Conservation (phyloP, 768 basidiomycete genomes). For the Hypholoma sublateritium region DNA sequence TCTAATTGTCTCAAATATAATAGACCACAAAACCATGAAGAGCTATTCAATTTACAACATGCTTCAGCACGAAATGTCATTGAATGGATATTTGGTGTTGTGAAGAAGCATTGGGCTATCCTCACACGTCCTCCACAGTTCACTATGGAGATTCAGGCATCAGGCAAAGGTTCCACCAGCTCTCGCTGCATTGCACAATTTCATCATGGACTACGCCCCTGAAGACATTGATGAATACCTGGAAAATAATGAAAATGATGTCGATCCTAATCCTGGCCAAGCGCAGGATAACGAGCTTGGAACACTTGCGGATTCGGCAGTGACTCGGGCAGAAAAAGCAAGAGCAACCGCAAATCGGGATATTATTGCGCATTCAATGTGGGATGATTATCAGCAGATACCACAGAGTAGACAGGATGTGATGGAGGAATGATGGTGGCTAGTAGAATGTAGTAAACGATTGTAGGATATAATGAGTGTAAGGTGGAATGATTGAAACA, state of each 20-base stretch:
- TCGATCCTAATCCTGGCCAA: slow-evolving; percentile 9
- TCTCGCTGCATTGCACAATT: slow-evolving; percentile 26
- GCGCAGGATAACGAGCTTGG: slow-evolving; percentile 10
- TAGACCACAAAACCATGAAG: slow-evolving; percentile 35
- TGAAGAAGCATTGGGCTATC: slow-evolving; percentile 8
- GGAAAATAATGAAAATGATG: not conserved
- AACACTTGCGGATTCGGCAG: not conserved
- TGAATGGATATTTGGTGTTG: slow-evolving; percentile 34
- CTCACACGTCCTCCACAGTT: slow-evolving; percentile 8
- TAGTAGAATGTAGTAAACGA: not conserved
- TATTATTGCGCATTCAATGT: slow-evolving; percentile 24
- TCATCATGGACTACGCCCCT: slow-evolving; percentile 16
- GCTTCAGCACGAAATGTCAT: slow-evolving; percentile 36
- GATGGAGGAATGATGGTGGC: not conserved
- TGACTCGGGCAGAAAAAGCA: slow-evolving; percentile 17
- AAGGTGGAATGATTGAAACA: no score
- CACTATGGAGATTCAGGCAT: slow-evolving; percentile 17
- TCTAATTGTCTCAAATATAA: not conserved
- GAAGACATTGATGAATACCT: slow-evolving; percentile 8
- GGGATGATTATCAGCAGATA: slow-evolving; percentile 19
- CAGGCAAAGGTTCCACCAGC: slow-evolving; percentile 19
- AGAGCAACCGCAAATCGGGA: slow-evolving; percentile 16
- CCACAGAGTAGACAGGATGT: not conserved
- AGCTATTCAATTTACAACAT: slow-evolving; percentile 39
- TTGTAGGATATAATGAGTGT: no score